Conservation (phyloP, 768 basidiomycete genomes). For the Amanita subjunquillea region DNA sequence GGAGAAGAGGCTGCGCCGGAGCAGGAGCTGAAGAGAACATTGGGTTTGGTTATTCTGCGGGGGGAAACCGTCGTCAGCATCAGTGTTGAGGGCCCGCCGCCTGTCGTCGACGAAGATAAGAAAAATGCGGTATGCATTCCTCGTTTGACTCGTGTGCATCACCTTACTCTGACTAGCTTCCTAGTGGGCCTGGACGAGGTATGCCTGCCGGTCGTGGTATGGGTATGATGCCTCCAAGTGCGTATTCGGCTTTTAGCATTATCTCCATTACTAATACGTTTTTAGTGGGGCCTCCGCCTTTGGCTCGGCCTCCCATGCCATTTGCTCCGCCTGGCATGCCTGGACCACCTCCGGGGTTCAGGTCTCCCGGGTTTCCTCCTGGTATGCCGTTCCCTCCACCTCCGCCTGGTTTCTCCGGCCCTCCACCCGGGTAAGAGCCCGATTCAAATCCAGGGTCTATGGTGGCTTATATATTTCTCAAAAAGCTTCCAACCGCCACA, state of each 20-base stretch:
- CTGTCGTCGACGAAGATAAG: conserved; percentile 83
- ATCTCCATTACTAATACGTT: conserved; percentile 7
- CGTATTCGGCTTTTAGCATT: conserved; percentile 16
- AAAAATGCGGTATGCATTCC: conserved; percentile 52
- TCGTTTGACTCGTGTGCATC: conserved; percentile 2
- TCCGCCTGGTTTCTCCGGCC: conserved; percentile 61
- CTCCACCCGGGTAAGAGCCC: conserved; percentile 68
- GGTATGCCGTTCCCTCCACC: conserved; percentile 69
- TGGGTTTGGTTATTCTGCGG: conserved; percentile 94
- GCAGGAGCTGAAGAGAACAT: conserved; percentile 92
- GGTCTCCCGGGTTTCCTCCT: conserved; percentile 75
- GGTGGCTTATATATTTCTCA: background rate
- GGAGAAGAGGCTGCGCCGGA: conserved; percentile 69
- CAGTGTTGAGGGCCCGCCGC: conserved; percentile 92
- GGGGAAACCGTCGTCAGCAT: conserved; percentile 96
- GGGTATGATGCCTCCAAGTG: conserved; percentile 87
- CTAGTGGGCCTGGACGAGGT: conserved; percentile 86
- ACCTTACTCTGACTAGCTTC: conserved; percentile 39
- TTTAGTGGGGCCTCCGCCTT: conserved; percentile 45
- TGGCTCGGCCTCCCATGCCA: conserved; percentile 34
- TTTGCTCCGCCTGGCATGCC: conserved; percentile 67
- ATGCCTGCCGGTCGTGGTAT: conserved; percentile 78
- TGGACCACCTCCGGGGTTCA: conserved; percentile 76
- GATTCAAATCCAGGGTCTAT: conserved; percentile 6
- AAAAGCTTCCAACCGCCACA: no score